Conservation (phyloP, 441 rosid genomes). For the Populus hybrid region DNA sequence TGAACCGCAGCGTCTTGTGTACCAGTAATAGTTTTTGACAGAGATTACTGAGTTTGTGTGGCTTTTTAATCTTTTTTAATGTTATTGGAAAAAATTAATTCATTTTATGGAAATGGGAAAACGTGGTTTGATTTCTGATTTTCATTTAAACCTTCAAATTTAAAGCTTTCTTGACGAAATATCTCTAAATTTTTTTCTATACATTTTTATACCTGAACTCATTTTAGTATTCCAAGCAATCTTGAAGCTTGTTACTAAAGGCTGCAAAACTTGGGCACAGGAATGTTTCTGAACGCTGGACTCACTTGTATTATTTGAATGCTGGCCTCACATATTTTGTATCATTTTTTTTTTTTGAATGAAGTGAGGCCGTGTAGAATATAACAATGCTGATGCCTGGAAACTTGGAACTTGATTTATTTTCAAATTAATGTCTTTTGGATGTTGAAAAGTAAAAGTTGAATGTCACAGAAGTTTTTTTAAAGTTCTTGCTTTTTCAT, state of each 20-base stretch:
- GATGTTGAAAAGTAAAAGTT: background rate
- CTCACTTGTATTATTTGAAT: background rate
- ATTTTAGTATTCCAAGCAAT: background rate
- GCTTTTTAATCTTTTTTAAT: background rate
- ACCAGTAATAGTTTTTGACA: too few relatives aligned
- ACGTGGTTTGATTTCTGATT: background rate
- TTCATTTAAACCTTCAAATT: background rate
- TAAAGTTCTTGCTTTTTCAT: background rate
- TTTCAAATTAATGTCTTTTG: slow-evolving; percentile 2
- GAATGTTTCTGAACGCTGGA: background rate
- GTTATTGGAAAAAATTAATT: background rate
- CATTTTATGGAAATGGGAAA: background rate
- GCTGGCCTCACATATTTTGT: background rate
- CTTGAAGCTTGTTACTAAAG: background rate
- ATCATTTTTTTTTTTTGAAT: background rate
- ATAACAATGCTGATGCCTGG: background rate
- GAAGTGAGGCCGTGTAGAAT: background rate
- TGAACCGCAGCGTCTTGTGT: background rate
- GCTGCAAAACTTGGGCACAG: background rate
- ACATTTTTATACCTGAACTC: background rate
- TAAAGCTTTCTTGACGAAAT: slow-evolving; percentile 1
- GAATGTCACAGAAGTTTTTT: background rate
- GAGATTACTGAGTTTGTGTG: background rate
- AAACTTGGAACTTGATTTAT: background rate
- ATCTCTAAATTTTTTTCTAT: background rate